A percentile compares a stretch with the other conserved stretches of the same genome.
These are phyloP conservation scores for Suillus americanus DNA, from an alignment of 768 basidiomycete species.

Conservation along the genomic window DNA sequence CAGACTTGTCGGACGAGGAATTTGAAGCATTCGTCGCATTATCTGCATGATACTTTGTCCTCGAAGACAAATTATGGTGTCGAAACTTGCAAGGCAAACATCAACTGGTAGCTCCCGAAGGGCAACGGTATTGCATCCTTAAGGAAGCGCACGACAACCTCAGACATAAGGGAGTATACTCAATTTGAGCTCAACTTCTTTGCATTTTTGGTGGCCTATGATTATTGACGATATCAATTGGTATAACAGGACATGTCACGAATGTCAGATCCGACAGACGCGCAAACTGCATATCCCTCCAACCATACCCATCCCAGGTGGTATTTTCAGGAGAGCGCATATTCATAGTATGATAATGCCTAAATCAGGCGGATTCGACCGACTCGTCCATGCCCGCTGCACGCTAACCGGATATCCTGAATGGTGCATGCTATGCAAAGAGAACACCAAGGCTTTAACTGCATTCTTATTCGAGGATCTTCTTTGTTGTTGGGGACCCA, in stretches of 20 bases:
- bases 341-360: conserved; percentile 7
- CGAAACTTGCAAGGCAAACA: not conserved
- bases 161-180: conserved; percentile 6
- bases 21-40: too few relatives aligned
- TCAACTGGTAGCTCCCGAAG: fast-evolving
- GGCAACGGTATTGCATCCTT: not conserved
- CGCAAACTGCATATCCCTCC: not conserved
- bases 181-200: not conserved
- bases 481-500: conserved; percentile 8
- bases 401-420: conserved; percentile 9
- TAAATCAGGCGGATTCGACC: not conserved
- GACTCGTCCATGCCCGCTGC: conserved; percentile 16
- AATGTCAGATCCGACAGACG: not conserved
- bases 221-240: not conserved
- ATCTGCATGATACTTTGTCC: fast-evolving
- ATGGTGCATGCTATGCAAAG: conserved; percentile 32
- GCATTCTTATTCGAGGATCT: conserved; percentile 22
- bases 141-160: not conserved
- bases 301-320: not conserved
- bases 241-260: not conserved
- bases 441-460: not conserved
- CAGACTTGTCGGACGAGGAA: too few relatives aligned
- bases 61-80: fast-evolving
- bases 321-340: not conserved
- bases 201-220: conserved; percentile 1